Evolutionary conservation across 768 basidiomycete species (phyloP).

Genomic region (Lyophyllum shimeji): DNA sequence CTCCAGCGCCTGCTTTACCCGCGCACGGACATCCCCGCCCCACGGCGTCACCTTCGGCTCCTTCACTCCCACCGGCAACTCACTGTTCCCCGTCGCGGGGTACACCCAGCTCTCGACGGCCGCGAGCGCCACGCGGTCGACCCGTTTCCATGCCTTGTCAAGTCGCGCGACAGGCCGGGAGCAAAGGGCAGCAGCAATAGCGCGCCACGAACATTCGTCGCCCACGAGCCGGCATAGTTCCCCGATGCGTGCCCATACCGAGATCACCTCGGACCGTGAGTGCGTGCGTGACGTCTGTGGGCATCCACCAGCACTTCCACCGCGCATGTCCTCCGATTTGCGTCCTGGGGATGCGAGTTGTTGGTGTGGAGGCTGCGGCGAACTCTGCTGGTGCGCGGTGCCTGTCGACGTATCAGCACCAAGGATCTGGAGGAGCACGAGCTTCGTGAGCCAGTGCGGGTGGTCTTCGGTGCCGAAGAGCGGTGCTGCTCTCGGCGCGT

Average conservation of each 20-base stretch:
- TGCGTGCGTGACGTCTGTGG: constrained; percentile 57
- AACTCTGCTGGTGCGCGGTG: constrained; percentile 13
- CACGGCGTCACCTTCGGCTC: constrained; percentile 62
- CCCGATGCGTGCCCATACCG: constrained; percentile 70
- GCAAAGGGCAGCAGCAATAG: constrained; percentile 69
- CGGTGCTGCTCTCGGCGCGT: constrained; percentile 23
- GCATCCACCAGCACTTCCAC: background rate
- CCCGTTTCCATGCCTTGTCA: constrained; percentile 79
- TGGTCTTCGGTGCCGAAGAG: constrained; percentile 69
- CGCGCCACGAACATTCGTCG: constrained; percentile 79
- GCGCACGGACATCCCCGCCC: constrained; percentile 58
- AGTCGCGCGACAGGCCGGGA: constrained; percentile 73
- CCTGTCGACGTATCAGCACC: constrained; percentile 51
- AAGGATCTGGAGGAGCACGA: constrained; percentile 70
- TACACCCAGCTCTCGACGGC: constrained; percentile 71
- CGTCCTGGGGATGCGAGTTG: constrained; percentile 23
- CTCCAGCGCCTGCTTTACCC: constrained; percentile 46
- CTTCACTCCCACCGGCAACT: constrained; percentile 27
- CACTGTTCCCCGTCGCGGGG: constrained; percentile 27
- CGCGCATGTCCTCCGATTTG: constrained; percentile 32
- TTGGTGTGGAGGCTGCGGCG: background rate
- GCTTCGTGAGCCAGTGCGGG: constrained; percentile 81
- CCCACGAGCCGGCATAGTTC: constrained; percentile 72
- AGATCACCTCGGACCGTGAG: constrained; percentile 70
- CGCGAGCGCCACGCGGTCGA: constrained; percentile 55